phyloP scores from a whole-genome alignment of 2,329 filamentous ascomycete genomes.

The Alternaria dauci region DNA sequence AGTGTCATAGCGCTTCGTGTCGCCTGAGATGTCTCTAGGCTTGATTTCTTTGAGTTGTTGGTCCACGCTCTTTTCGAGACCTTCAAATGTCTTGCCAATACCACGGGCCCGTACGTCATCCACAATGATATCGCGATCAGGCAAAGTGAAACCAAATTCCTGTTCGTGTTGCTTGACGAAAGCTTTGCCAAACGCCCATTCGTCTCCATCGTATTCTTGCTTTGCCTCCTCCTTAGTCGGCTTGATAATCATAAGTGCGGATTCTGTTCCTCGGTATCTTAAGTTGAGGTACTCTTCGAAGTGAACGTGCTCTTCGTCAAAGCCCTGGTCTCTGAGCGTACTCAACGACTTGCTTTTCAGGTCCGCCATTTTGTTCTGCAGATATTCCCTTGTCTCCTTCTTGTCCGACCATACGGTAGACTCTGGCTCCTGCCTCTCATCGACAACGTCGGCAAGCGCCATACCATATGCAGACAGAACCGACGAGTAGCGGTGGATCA shows the following conservation, averaged over 20 bases:
- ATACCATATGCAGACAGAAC: constrained; percentile 92
- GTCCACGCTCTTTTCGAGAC: constrained; percentile 82
- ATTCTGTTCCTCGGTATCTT: constrained; percentile 89
- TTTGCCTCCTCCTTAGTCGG: constrained; percentile 70
- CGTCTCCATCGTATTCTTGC: constrained; percentile 67
- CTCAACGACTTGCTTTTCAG: constrained; percentile 77
- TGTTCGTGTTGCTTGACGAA: constrained; percentile 89
- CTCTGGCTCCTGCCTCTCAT: constrained; percentile 84
- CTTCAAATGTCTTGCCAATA: constrained; percentile 86
- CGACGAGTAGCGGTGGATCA: constrained; percentile 87
- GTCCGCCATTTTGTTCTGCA: constrained; percentile 78
- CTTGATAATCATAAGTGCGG: constrained; percentile 86
- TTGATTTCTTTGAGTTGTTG: constrained; percentile 78
- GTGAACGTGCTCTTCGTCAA: constrained; percentile 74
- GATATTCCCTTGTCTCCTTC: constrained; percentile 65
- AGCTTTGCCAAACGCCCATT: constrained; percentile 83
- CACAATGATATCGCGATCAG: constrained; percentile 85
- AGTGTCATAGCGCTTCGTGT: constrained; percentile 71
- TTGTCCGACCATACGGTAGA: constrained; percentile 67
- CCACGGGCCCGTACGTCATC: constrained; percentile 89
- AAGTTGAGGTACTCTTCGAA: constrained; percentile 96
- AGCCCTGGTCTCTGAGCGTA: constrained; percentile 79
- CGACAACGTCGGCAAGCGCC: constrained; percentile 91
- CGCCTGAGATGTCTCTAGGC: constrained; percentile 63
- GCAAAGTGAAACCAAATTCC: constrained; percentile 90